Base-by-base conservation (phyloP, 1,139 yeast species). In the Geotrichum aggregatum region DNA sequence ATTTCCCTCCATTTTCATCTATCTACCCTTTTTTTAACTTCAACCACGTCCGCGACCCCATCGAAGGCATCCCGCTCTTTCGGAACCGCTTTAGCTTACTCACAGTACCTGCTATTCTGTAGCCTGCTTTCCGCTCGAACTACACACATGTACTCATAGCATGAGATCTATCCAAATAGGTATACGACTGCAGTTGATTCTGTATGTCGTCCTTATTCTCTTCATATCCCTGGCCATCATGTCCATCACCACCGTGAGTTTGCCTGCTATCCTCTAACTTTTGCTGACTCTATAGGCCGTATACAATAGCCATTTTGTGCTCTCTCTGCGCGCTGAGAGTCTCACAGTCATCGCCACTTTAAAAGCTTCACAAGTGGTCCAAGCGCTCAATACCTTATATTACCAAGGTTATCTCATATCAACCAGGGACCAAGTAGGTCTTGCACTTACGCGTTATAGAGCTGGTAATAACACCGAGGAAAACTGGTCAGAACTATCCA, bases 321-420 rank as follows among this genome's bases (percentile, higher is more conserved):
- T 81, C 47, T 70, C 76, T 50, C 70, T 86, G 47, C 75, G 94
- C 58, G 80, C 83, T 1, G 92, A 87, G 58, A 76, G 89, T 54
- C 71, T 89, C 38, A 80, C 79, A 62, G 87, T 87, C 47, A 85
- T 88, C 14, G 85, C 96, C 7, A 86, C 85, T 64, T 72, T 89
- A 53, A 88, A 87, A 66, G 80, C 92, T 0, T 78, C 92, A 0
- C 96, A 89, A 66, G 75, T 88, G 13, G 76, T 76, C 52, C 96
- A 87, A 67, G 77, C 80, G 36, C 70, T 87, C 56, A 77, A 78
- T 57, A 77, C 75, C 54, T 70, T 82, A 22, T 84, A 80, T 63
- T 86, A 83, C 65, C 95, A 87, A 65, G 78, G 83, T 1, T 77
- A 77, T 55, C 83, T 87, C 75, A 70, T 88, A n/a, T 72, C 88